These are phyloP conservation scores for Nannochloropsis salina DNA, from an alignment of 108 stramenopile species.

Conservation along the genomic window DNA sequence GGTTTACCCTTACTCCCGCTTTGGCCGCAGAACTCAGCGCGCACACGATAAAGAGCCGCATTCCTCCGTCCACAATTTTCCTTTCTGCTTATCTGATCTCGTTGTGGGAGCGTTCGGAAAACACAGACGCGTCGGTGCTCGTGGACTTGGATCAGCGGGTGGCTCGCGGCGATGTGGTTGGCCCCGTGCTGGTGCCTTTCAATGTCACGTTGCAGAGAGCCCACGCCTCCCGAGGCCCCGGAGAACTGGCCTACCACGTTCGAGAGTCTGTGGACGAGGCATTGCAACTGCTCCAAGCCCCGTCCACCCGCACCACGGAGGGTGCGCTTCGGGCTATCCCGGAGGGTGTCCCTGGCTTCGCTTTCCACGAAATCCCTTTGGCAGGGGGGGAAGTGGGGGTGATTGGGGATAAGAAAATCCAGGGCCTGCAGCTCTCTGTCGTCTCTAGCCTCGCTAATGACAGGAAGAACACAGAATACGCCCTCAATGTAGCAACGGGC, in stretches of 20 bases:
- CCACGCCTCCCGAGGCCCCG: conserved; percentile 4
- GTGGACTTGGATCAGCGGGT: conserved; percentile 1
- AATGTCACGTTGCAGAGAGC: not conserved
- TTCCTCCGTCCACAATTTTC: not conserved
- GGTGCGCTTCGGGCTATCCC: not conserved
- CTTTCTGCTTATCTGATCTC: not conserved
- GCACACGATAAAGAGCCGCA: not conserved
- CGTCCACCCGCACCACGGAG: not conserved
- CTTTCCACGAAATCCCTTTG: not conserved
- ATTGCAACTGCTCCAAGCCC: conserved; percentile 4
- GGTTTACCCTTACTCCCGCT: not conserved
- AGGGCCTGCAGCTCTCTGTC: not conserved
- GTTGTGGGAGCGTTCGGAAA: not conserved
- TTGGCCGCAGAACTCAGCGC: not conserved
- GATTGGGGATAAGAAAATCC: not conserved
- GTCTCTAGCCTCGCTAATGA: not conserved
- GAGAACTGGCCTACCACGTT: not conserved
- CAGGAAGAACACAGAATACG: not conserved
- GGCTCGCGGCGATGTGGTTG: conserved; percentile 15
- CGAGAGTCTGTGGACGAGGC: conserved; percentile 7
- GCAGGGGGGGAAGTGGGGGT: not conserved
- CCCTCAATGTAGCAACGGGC: not conserved
- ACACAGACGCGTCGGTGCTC: not conserved
- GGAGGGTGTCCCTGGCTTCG: not conserved
- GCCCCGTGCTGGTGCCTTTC: not conserved